Percentiles rank a stretch among this genome's conserved stretches.
Evolutionary conservation across 2,329 filamentous ascomycete species (phyloP).

Genomic region (Monilinia fructigena): DNA sequence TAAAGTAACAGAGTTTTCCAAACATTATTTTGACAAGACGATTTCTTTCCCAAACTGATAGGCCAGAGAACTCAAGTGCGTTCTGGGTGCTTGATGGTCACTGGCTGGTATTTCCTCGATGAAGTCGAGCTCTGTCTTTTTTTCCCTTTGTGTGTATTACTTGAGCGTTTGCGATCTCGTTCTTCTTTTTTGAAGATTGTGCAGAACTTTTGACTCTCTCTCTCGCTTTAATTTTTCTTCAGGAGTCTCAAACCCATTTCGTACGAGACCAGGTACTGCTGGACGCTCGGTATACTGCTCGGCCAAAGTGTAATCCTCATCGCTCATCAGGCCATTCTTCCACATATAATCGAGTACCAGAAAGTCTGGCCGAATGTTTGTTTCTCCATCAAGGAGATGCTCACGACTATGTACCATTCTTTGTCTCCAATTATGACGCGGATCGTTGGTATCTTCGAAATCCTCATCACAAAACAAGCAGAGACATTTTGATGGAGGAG

Average conservation of each 20-base stretch:
- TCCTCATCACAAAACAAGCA: slow-evolving; percentile 53
- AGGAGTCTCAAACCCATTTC: slow-evolving; percentile 23
- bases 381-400: slow-evolving; percentile 42
- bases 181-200: slow-evolving; percentile 24
- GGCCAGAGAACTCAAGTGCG: neutral
- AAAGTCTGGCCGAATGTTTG: slow-evolving; percentile 43
- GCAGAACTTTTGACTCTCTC: slow-evolving; percentile 1
- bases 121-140: neutral
- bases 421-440: slow-evolving; percentile 27
- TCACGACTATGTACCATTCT: slow-evolving; percentile 52
- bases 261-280: slow-evolving; percentile 23
- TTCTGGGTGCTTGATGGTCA: neutral
- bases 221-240: slow-evolving; percentile 23
- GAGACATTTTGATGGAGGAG: slow-evolving; percentile 40
- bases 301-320: slow-evolving; percentile 27
- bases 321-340: slow-evolving; percentile 36
- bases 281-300: slow-evolving; percentile 30
- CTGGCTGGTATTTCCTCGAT: slow-evolving; percentile 4
- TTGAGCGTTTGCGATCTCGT: slow-evolving; percentile 15
- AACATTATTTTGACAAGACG: neutral
- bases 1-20: neutral
- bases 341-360: slow-evolving; percentile 44
- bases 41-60: neutral
- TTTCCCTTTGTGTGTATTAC: slow-evolving; percentile 1
- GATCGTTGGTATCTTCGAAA: slow-evolving; percentile 24